phyloP scores from a whole-genome alignment of 1,284 basidiomycete species.

The Xerocomus nothofagi region DNA sequence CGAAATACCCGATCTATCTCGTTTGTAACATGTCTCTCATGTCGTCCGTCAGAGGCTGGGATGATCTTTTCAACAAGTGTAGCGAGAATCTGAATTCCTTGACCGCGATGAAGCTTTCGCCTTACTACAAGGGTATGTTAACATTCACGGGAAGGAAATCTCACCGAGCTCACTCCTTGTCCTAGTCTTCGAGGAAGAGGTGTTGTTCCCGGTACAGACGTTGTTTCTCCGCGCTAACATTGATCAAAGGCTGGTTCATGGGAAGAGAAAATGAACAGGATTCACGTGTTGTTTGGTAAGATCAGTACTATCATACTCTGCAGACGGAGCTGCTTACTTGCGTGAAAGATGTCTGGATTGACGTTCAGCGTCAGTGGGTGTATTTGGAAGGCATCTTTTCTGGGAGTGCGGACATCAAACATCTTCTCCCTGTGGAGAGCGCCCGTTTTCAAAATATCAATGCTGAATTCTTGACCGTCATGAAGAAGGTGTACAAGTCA shows the following conservation, averaged over 20 bases:
- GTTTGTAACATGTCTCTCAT: conserved; percentile 12
- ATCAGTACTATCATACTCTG: not conserved
- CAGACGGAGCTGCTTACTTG: conserved; percentile 12
- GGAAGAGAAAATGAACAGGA: conserved; percentile 94
- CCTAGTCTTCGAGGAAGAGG: conserved; percentile 90
- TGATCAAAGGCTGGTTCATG: conserved; percentile 73
- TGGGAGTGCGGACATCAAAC: conserved; percentile 98
- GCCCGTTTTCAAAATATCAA: conserved; percentile 99
- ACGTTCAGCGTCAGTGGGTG: conserved; percentile 99
- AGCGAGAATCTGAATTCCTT: conserved; percentile 96
- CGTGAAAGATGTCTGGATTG: conserved; percentile 90
- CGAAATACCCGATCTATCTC: conserved; percentile 12
- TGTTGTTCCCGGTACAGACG: conserved; percentile 26
- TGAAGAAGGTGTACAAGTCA: conserved; percentile 99
- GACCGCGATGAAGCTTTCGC: conserved; percentile 95
- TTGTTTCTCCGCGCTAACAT: conserved; percentile 16
- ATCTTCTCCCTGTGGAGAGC: conserved; percentile 95
- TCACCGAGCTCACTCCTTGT: conserved; percentile 10
- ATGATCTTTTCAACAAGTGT: conserved; percentile 96
- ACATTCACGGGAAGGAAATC: not conserved
- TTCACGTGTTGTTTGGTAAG: conserved; percentile 92
- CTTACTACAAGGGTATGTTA: conserved; percentile 86
- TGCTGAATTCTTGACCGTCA: conserved; percentile 95
- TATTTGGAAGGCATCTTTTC: conserved; percentile 99
- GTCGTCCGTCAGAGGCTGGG: conserved; percentile 77